These are phyloP conservation scores for Solanum sitiens DNA, from an alignment of 257 asterid genomes.

Conservation along the genomic window DNA sequence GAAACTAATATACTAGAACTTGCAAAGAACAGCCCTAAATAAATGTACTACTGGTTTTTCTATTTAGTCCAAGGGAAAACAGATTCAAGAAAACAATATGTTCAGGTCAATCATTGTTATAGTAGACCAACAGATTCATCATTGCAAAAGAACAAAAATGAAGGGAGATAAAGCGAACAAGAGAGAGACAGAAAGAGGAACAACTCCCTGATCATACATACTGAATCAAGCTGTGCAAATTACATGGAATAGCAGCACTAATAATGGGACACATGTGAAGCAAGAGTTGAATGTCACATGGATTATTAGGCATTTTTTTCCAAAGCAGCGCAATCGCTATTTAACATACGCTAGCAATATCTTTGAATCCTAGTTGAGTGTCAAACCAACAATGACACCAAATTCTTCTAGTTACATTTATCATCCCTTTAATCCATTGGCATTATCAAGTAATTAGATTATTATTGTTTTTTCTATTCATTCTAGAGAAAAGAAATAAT, in stretches of 20 bases:
- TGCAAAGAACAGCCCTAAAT: neutral
- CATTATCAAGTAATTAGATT: neutral
- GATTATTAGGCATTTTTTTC: neutral
- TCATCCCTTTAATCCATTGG: neutral
- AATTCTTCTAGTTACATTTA: neutral
- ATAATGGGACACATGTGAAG: neutral
- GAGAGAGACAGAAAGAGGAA: neutral
- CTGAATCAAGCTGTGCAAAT: neutral
- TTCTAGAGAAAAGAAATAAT: neutral
- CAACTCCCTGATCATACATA: neutral
- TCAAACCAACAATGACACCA: neutral
- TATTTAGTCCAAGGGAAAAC: neutral
- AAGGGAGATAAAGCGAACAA: neutral
- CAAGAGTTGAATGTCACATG: neutral
- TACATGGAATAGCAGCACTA: neutral
- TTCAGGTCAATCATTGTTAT: neutral
- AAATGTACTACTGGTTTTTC: neutral
- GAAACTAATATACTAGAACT: neutral
- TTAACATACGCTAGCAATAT: neutral
- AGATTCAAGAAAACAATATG: neutral
- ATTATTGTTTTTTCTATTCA: neutral
- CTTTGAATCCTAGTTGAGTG: neutral
- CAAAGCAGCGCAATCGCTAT: neutral
- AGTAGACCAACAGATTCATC: neutral
- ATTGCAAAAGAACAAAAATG: neutral